These are phyloP conservation scores for Sanghuangporus weigelae DNA, from an alignment of 1,284 basidiomycete genomes.

Conservation along the genomic window DNA sequence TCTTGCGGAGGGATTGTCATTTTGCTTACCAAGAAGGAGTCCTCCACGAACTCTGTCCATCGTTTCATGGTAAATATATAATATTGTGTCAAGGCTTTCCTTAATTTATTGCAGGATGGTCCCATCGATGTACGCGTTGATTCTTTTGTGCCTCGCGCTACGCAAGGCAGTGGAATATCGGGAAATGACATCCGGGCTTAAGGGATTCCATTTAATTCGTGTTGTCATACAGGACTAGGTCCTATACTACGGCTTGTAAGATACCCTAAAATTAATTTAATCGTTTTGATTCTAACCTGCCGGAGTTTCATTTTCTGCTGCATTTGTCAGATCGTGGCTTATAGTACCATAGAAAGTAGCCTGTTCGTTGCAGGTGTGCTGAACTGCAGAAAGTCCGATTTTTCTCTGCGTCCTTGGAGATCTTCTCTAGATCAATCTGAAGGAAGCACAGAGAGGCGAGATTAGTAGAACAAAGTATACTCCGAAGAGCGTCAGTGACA, in stretches of 20 bases:
- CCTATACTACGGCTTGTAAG: conserved; percentile 3
- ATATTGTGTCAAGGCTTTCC: neutral
- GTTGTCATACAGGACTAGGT: conserved; percentile 4
- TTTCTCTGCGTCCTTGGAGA: too few species aligned
- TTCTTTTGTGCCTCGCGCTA: conserved; percentile 2
- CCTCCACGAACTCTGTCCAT: neutral
- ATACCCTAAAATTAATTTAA: neutral
- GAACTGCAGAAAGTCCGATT: too few species aligned
- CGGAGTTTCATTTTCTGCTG: too few species aligned
- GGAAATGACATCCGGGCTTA: neutral
- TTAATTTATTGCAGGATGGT: neutral
- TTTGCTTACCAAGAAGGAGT: too few species aligned
- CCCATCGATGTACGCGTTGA: neutral
- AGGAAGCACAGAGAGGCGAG: too few species aligned
- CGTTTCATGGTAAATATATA: neutral
- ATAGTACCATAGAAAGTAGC: too few species aligned
- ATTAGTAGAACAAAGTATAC: conserved; percentile 1
- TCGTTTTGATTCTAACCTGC: too few species aligned
- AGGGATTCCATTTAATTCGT: neutral
- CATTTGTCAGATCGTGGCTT: too few species aligned
- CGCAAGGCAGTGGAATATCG: conserved; percentile 1
- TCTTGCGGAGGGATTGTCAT: neutral
- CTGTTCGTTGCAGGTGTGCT: too few species aligned
- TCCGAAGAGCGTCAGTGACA: neutral
- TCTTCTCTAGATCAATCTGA: too few species aligned